These are phyloP conservation scores for Suillus tomentosus DNA, from an alignment of 768 basidiomycete species.

Conservation along the genomic window DNA sequence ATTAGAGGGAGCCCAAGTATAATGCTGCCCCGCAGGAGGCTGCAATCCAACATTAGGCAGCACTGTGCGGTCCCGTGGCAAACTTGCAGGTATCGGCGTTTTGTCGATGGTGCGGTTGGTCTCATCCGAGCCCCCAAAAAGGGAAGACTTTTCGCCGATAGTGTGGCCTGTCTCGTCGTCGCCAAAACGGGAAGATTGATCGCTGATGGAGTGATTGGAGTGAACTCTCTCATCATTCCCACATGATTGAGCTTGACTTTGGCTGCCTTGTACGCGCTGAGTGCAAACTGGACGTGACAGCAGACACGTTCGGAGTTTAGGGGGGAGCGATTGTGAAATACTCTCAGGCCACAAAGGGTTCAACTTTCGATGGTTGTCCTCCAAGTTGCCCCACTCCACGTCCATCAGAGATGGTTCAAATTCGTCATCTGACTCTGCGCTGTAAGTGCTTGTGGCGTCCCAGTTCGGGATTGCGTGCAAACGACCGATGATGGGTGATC, in stretches of 20 bases:
- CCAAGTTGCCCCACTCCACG: slow-evolving; percentile 21
- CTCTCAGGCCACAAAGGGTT: slow-evolving; percentile 8
- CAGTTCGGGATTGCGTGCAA: neutral
- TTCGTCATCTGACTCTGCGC: slow-evolving; percentile 3
- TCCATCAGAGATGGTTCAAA: slow-evolving; percentile 17
- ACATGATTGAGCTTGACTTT: slow-evolving; percentile 28
- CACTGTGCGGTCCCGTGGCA: neutral
- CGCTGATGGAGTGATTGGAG: too few species aligned
- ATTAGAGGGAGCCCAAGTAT: neutral
- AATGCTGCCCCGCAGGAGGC: neutral
- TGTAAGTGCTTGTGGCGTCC: neutral
- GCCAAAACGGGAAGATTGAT: too few species aligned
- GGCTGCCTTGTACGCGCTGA: slow-evolving; percentile 7
- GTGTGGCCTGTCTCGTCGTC: too few species aligned
- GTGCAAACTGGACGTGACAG: slow-evolving; percentile 14
- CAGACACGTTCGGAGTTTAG: slow-evolving; percentile 22
- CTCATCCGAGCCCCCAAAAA: too few species aligned
- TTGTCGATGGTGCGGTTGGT: too few species aligned
- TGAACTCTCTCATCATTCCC: slow-evolving; percentile 14
- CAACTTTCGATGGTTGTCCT: slow-evolving; percentile 16
- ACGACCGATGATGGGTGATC: neutral
- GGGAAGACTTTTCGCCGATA: neutral
- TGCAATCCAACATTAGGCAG: neutral
- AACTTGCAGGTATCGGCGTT: too few species aligned
- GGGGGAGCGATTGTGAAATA: slow-evolving; percentile 21